Evolutionary conservation across 352 stramenopile genomes (phyloP).

Genomic region (Pythium folliculosum): DNA sequence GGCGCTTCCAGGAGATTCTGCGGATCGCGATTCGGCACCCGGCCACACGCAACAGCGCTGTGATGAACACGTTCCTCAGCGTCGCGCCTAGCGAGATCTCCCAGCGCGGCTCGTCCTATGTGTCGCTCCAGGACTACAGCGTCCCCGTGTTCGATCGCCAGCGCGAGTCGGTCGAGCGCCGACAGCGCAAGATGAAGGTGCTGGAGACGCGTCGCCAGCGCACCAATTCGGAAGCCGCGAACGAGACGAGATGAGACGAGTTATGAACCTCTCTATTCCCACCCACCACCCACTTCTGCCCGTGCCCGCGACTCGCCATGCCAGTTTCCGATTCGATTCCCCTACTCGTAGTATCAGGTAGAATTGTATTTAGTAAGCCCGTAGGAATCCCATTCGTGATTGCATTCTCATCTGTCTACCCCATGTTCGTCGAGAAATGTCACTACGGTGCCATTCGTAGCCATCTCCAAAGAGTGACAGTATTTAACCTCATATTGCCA

Average conservation of each 20-base stretch:
- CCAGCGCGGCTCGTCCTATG: constrained; percentile 51
- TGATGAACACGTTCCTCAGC: constrained; percentile 78
- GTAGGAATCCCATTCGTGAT: constrained; percentile 1
- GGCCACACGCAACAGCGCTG: constrained; percentile 57
- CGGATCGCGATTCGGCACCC: constrained; percentile 75
- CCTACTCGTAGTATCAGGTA: constrained; percentile 1
- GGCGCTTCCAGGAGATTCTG: constrained; percentile 83
- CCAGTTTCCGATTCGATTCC: not conserved
- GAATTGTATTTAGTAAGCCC: constrained; percentile 5
- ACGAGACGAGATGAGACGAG: constrained; percentile 12
- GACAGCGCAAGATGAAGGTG: constrained; percentile 70
- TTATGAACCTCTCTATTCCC: not conserved
- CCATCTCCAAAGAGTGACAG: not conserved
- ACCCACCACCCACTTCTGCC: not conserved
- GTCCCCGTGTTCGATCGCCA: constrained; percentile 76
- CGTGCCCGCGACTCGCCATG: not conserved
- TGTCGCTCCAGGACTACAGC: constrained; percentile 59
- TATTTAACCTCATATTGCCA: constrained; percentile 5
- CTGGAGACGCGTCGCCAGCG: constrained; percentile 64
- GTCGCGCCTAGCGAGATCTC: constrained; percentile 55
- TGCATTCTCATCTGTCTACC: not conserved
- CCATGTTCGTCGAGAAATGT: constrained; percentile 2
- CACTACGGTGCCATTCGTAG: not conserved
- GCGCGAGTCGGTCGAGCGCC: constrained; percentile 77
- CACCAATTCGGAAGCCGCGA: constrained; percentile 29